Conservation (phyloP, 495 filamentous ascomycete genomes). For the Podospora didyma region DNA sequence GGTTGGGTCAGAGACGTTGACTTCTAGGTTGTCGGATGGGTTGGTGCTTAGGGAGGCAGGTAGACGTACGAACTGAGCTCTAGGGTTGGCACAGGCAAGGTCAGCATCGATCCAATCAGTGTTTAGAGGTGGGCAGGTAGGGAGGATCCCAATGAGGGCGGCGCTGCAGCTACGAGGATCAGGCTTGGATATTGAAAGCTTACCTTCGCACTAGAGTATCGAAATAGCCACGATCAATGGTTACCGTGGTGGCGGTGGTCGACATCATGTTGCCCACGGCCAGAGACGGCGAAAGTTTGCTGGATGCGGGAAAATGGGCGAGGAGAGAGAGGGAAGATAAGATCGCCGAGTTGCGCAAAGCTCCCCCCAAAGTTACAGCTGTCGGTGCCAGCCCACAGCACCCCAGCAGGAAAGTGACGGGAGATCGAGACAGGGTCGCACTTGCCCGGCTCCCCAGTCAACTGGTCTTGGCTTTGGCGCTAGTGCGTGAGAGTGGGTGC, state of each 20-base stretch:
- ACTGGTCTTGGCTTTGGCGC: no score
- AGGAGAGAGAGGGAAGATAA: not conserved
- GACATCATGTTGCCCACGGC: slow-evolving; percentile 19
- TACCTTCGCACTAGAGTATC: slow-evolving; percentile 51
- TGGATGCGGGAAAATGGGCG: not conserved
- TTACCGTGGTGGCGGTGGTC: slow-evolving; percentile 34
- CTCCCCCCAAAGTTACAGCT: not conserved
- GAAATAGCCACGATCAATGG: slow-evolving; percentile 49
- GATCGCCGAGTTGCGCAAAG: not conserved
- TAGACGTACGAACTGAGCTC: slow-evolving; percentile 25
- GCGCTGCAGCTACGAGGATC: no score
- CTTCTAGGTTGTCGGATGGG: not conserved
- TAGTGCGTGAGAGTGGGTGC: no score
- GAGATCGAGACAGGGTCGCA: no score
- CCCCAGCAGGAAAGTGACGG: no score
- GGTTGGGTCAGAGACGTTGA: slow-evolving; percentile 2
- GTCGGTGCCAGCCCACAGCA: no score
- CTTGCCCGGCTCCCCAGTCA: no score
- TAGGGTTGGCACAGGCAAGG: slow-evolving; percentile 6
- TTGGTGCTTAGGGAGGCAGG: not conserved
- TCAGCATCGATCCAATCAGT: slow-evolving; percentile 4
- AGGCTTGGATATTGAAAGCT: slow-evolving; percentile 3
- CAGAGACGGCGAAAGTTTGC: not conserved
- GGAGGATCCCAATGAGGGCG: no score
- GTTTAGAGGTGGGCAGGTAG: no score